phyloP scores from a whole-genome alignment of 2,329 filamentous ascomycete species.

The Aspergillus alliaceus region DNA sequence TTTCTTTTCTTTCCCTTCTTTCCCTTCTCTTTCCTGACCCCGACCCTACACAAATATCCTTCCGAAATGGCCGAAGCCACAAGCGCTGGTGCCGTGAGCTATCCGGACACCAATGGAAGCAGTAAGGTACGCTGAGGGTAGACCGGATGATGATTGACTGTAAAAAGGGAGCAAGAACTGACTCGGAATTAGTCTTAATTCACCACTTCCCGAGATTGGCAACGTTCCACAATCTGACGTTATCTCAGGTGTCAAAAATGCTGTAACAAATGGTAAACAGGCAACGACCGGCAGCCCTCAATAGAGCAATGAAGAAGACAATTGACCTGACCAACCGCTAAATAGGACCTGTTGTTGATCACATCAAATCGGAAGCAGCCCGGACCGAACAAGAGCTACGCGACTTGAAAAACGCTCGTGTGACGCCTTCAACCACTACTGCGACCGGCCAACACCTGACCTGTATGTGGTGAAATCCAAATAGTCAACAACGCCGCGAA shows the following conservation, averaged over 20 bases:
- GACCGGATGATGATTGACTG: neutral
- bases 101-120: constrained; percentile 36
- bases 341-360: constrained; percentile 56
- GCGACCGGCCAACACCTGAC: constrained; percentile 64
- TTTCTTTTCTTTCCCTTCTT: constrained; percentile 2
- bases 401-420: constrained; percentile 56
- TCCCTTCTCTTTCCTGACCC: constrained; percentile 7
- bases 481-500: neutral
- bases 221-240: constrained; percentile 20
- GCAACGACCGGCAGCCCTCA: neutral
- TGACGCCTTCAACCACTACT: constrained; percentile 54
- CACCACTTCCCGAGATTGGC: neutral
- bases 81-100: constrained; percentile 35
- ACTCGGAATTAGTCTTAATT: neutral
- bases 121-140: constrained; percentile 36
- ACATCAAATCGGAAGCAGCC: constrained; percentile 56
- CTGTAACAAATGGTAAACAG: constrained; percentile 25
- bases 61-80: constrained; percentile 30
- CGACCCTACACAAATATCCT: constrained; percentile 23
- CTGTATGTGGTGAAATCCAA: constrained; percentile 46
- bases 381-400: constrained; percentile 59
- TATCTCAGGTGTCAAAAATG: constrained; percentile 25
- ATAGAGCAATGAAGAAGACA: neutral
- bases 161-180: neutral
- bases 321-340: constrained; percentile 16